Conservation (phyloP, 306 rosid species). For the Sindora glabra region DNA sequence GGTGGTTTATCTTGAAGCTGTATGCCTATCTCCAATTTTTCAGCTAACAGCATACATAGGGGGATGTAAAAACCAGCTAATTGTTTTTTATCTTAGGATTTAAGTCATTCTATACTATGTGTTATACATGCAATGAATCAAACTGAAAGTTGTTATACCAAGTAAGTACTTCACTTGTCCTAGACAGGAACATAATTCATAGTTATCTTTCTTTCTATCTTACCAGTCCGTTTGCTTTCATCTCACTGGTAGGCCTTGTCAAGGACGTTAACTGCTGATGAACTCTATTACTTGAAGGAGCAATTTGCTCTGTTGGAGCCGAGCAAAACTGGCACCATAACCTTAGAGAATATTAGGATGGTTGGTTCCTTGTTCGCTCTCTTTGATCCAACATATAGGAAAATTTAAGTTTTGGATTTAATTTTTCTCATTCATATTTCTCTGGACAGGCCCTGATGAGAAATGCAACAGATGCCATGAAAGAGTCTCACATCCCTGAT, state of each 20-base stretch:
- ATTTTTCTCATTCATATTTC: slow-evolving; percentile 13
- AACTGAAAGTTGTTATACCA: no score
- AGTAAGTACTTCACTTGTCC: no score
- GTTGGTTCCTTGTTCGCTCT: slow-evolving; percentile 27
- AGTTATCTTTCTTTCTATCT: neutral
- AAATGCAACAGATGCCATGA: slow-evolving; percentile 89
- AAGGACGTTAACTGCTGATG: slow-evolving; percentile 83
- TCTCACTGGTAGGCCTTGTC: slow-evolving; percentile 71
- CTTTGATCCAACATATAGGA: neutral
- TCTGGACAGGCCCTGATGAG: slow-evolving; percentile 67
- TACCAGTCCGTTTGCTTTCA: slow-evolving; percentile 13
- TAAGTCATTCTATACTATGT: no score
- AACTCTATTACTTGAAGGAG: slow-evolving; percentile 79
- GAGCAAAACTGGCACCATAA: slow-evolving; percentile 74
- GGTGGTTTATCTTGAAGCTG: no score
- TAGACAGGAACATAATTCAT: no score
- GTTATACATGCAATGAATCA: no score
- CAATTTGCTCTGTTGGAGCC: slow-evolving; percentile 81
- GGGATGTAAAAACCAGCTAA: no score
- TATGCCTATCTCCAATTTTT: no score
- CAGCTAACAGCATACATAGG: no score
- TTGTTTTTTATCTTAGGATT: no score
- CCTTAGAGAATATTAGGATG: slow-evolving; percentile 62
- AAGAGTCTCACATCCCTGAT: slow-evolving; percentile 78
- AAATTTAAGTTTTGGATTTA: slow-evolving; percentile 1